A percentile compares a stretch with the other conserved stretches of the same genome.
These are phyloP conservation scores for Fraxinus greggii DNA, from an alignment of 305 asterid genomes.

Conservation along the genomic window DNA sequence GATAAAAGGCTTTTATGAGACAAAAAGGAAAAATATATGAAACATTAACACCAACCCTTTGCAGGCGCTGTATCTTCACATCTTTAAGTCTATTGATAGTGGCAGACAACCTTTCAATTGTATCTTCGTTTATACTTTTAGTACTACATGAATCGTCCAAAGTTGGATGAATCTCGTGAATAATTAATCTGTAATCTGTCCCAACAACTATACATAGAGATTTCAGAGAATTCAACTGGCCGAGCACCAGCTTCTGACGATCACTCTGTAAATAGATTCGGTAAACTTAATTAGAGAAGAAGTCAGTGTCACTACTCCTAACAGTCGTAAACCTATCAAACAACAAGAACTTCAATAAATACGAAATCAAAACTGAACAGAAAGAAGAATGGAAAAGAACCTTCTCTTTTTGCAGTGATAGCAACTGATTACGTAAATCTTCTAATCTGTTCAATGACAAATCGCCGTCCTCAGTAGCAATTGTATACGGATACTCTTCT, in stretches of 20 bases:
- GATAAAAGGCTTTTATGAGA: slow-evolving; percentile 17
- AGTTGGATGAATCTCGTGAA: slow-evolving; percentile 56
- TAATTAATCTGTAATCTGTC: slow-evolving; percentile 56
- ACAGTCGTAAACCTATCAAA: slow-evolving; percentile 21
- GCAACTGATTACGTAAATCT: slow-evolving; percentile 51
- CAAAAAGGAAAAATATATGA: slow-evolving; percentile 10
- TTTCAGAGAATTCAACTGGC: slow-evolving; percentile 49
- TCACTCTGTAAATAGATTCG: slow-evolving; percentile 45
- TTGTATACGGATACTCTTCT: slow-evolving; percentile 24
- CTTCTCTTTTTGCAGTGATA: slow-evolving; percentile 65
- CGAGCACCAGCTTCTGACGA: slow-evolving; percentile 62
- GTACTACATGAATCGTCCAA: slow-evolving; percentile 42
- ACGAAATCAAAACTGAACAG: not conserved
- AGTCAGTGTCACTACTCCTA: not conserved
- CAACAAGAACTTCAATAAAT: not conserved
- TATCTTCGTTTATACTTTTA: slow-evolving; percentile 50
- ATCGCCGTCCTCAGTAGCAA: slow-evolving; percentile 57
- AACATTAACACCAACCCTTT: slow-evolving; percentile 43
- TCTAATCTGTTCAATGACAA: slow-evolving; percentile 65
- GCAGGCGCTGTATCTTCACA: slow-evolving; percentile 67
- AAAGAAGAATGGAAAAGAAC: slow-evolving; percentile 30
- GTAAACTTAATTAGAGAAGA: slow-evolving; percentile 10
- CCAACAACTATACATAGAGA: slow-evolving; percentile 75
- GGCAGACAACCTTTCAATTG: slow-evolving; percentile 53
- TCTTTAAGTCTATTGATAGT: slow-evolving; percentile 46